Conservation (phyloP, 169 alveolate genomes). For the Plasmodium blacklocki region DNA sequence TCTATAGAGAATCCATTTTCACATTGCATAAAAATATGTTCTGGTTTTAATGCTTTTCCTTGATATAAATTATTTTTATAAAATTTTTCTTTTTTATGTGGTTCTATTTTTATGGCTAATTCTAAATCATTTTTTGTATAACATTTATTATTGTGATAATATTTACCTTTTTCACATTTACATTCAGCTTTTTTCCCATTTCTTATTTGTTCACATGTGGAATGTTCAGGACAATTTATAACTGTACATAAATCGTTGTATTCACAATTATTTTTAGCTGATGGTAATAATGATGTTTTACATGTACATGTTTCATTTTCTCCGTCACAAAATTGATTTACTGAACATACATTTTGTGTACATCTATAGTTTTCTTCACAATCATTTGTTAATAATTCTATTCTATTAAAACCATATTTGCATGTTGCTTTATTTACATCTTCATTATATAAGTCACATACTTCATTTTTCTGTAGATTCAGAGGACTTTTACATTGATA, state of each 20-base stretch:
- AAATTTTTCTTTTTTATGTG: neutral
- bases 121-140: constrained; percentile 17
- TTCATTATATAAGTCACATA: neutral
- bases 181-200: constrained; percentile 42
- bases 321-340: constrained; percentile 29
- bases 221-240: constrained; percentile 27
- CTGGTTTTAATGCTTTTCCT: constrained; percentile 15
- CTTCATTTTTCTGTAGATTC: neutral
- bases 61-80: constrained; percentile 11
- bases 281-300: constrained; percentile 1
- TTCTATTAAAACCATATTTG: constrained; percentile 19
- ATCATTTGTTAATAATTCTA: neutral
- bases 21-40: constrained; percentile 40
- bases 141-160: constrained; percentile 26
- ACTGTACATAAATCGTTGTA: constrained; percentile 18
- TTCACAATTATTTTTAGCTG: neutral
- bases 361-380: constrained; percentile 58
- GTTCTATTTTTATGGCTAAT: constrained; percentile 12
- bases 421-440: constrained; percentile 1
- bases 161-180: constrained; percentile 27
- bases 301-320: constrained; percentile 29
- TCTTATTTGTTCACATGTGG: constrained; percentile 16
- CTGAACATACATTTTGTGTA: constrained; percentile 7
- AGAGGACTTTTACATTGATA: constrained; percentile 28
- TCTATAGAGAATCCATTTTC: constrained; percentile 11